phyloP scores from a whole-genome alignment of 768 basidiomycete species.

The Coprinopsis sp. region DNA sequence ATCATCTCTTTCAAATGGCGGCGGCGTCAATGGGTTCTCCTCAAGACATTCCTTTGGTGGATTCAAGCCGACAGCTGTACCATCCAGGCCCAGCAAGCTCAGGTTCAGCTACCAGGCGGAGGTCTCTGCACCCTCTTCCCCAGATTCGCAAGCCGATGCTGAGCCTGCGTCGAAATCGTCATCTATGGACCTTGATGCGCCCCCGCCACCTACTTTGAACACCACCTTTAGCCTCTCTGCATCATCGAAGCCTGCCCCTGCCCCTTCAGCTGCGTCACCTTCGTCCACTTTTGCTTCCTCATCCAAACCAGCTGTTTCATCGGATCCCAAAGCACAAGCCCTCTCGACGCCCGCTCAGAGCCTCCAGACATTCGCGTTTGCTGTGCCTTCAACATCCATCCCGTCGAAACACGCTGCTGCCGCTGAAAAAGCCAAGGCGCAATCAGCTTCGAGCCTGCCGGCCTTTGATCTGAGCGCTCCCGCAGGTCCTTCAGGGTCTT shows the following conservation, averaged over 20 bases:
- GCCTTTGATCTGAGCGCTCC: slow-evolving; percentile 29
- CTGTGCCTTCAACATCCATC: slow-evolving; percentile 19
- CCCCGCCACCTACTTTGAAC: slow-evolving; percentile 8
- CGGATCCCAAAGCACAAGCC: slow-evolving; percentile 20
- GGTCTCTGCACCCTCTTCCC: slow-evolving; percentile 24
- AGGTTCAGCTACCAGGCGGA: slow-evolving; percentile 68
- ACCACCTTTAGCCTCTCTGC: slow-evolving; percentile 9
- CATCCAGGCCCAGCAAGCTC: slow-evolving; percentile 76
- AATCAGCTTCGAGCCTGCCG: slow-evolving; percentile 43
- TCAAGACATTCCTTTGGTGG: slow-evolving; percentile 22
- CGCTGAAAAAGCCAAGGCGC: slow-evolving; percentile 34
- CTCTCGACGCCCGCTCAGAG: slow-evolving; percentile 22
- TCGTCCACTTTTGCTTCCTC: background rate
- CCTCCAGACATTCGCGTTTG: slow-evolving; percentile 36
- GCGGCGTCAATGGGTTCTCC: slow-evolving; percentile 3
- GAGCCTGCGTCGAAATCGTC: slow-evolving; percentile 12
- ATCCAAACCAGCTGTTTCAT: background rate
- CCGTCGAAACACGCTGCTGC: slow-evolving; percentile 16
- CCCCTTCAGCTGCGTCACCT: slow-evolving; percentile 6
- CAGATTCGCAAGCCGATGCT: slow-evolving; percentile 20
- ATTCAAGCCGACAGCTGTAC: slow-evolving; percentile 49
- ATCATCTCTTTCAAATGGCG: background rate
- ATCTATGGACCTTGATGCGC: slow-evolving; percentile 9
- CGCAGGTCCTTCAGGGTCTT: slow-evolving; percentile 8
- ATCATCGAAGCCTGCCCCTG: slow-evolving; percentile 6